Evolutionary conservation across 306 rosid genomes (phyloP).

Genomic region (Cicer judaicum): DNA sequence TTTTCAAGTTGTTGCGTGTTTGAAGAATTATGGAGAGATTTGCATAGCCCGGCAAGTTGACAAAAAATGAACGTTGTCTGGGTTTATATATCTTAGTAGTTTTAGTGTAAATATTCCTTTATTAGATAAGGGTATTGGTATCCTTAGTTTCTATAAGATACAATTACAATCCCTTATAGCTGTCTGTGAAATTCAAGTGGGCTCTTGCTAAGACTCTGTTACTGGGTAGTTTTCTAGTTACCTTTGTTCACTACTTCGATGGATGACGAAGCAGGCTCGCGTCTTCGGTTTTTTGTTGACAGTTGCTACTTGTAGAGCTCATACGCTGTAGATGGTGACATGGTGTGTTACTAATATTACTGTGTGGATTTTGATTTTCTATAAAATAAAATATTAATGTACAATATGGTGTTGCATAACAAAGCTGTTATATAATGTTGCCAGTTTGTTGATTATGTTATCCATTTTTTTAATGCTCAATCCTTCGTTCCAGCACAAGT

Average conservation of each 20-base stretch:
- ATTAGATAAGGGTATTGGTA: slow-evolving; percentile 39
- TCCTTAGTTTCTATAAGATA: slow-evolving; percentile 33
- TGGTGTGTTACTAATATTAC: slow-evolving; percentile 41
- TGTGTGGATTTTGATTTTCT: slow-evolving; percentile 54
- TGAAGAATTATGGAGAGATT: slow-evolving; percentile 49
- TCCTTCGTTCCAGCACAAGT: not conserved
- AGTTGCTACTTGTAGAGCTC: slow-evolving; percentile 40
- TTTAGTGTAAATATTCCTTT: slow-evolving; percentile 54
- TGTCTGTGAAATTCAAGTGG: slow-evolving; percentile 44
- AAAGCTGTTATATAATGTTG: slow-evolving; percentile 35
- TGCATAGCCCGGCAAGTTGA: slow-evolving; percentile 44
- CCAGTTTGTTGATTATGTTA: slow-evolving; percentile 31
- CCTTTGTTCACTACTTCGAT: slow-evolving; percentile 39
- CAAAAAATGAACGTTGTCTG: slow-evolving; percentile 40
- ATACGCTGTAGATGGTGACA: slow-evolving; percentile 23
- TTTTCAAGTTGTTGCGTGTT: slow-evolving; percentile 40
- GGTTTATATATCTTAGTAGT: slow-evolving; percentile 48
- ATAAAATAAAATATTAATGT: slow-evolving; percentile 47
- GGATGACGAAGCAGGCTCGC: slow-evolving; percentile 20
- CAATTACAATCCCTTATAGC: slow-evolving; percentile 33
- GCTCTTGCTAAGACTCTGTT: slow-evolving; percentile 33
- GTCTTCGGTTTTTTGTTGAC: slow-evolving; percentile 35
- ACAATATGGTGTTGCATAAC: slow-evolving; percentile 52
- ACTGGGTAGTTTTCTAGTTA: slow-evolving; percentile 32
- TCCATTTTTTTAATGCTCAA: slow-evolving; percentile 34